These are phyloP conservation scores for Trichophyton equinum DNA, from an alignment of 2,329 filamentous ascomycete species.

Conservation along the genomic window DNA sequence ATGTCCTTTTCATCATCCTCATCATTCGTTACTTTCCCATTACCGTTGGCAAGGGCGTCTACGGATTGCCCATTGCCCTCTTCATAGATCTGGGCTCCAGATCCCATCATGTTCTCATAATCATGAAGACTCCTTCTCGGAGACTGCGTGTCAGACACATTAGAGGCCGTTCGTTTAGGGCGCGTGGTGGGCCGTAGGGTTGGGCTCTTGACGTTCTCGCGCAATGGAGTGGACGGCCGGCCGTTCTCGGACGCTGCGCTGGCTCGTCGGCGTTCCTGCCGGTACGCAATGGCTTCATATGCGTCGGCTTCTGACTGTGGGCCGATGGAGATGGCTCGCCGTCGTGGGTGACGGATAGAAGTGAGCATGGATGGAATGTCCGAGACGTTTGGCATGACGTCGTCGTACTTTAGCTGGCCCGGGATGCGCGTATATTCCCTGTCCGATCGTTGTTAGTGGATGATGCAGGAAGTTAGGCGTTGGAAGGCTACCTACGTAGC, in stretches of 20 bases:
- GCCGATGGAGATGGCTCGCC: constrained; percentile 76
- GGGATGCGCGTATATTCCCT: constrained; percentile 73
- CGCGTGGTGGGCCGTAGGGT: not conserved
- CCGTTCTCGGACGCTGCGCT: constrained; percentile 35
- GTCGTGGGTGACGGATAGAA: constrained; percentile 64
- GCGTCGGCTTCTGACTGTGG: constrained; percentile 94
- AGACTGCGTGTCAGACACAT: not conserved
- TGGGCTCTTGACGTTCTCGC: not conserved
- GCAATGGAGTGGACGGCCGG: constrained; percentile 16
- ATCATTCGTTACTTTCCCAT: constrained; percentile 11
- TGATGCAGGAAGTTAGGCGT: not conserved
- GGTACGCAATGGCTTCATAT: constrained; percentile 86
- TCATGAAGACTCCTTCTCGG: constrained; percentile 45
- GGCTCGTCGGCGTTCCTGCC: constrained; percentile 56
- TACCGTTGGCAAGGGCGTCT: constrained; percentile 14
- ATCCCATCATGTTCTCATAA: constrained; percentile 63
- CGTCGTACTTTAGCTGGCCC: constrained; percentile 60
- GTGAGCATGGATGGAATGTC: constrained; percentile 73
- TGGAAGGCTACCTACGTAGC: constrained; percentile 48
- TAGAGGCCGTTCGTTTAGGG: not conserved
- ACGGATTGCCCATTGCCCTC: constrained; percentile 23
- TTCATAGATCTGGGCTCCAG: constrained; percentile 38
- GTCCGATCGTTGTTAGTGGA: constrained; percentile 21
- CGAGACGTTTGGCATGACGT: constrained; percentile 77
- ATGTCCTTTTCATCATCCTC: constrained; percentile 57